Evolutionary conservation across 257 asterid genomes (phyloP).

Genomic region (Capsicum rhomboideum): DNA sequence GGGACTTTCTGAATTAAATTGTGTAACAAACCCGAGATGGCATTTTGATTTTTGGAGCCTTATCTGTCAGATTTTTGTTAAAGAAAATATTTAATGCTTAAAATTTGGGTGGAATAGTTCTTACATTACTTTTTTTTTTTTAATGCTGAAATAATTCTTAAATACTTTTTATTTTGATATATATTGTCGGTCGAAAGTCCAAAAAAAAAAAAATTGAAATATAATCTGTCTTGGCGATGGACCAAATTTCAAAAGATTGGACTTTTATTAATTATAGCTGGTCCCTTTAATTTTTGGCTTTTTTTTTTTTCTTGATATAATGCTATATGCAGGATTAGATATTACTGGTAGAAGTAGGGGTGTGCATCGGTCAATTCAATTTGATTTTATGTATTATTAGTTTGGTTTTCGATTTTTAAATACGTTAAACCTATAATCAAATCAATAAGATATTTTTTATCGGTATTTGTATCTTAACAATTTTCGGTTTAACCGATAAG

Average conservation of each 20-base stretch:
- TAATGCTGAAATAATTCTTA: not conserved
- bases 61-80: not conserved
- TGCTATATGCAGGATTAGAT: no score
- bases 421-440: no score
- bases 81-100: not conserved
- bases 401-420: no score
- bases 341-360: no score
- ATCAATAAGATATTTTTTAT: no score
- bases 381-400: no score
- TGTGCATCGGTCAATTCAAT: no score
- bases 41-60: not conserved
- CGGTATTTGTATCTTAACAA: no score
- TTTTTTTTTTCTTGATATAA: not conserved
- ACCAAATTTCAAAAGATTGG: not conserved
- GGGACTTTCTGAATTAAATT: not conserved
- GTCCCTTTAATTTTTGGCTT: not conserved
- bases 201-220: not conserved
- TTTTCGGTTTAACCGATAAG: no score
- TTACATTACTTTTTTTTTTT: not conserved
- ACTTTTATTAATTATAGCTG: not conserved
- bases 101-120: not conserved
- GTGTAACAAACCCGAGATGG: not conserved
- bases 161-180: not conserved
- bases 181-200: not conserved
- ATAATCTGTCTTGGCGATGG: not conserved